phyloP scores from a whole-genome alignment of 1,284 basidiomycete species.

The Apiotrichum brassicae region DNA sequence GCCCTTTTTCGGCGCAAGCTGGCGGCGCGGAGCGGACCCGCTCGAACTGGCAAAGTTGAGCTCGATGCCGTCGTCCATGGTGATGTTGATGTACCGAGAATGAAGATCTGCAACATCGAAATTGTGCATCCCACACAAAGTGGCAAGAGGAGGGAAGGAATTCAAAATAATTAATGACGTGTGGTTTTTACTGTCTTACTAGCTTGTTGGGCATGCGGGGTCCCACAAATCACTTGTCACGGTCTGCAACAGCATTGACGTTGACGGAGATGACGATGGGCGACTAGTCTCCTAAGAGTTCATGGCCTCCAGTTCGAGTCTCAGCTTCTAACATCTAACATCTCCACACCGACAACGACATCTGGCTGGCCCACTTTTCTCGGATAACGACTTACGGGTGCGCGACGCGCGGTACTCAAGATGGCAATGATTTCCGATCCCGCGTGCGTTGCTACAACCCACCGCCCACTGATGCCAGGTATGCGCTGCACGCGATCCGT shows the following conservation, averaged over 20 bases:
- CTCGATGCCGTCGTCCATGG: conserved; percentile 46
- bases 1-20: conserved; percentile 53
- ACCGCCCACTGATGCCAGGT: conserved; percentile 51
- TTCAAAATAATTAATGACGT: conserved; percentile 8
- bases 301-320: too few species aligned
- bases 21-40: conserved; percentile 12
- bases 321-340: too few species aligned
- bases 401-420: too few species aligned
- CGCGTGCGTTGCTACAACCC: conserved; percentile 21
- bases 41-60: conserved; percentile 43
- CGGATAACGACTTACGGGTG: too few species aligned
- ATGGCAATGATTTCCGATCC: conserved; percentile 46
- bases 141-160: too few species aligned
- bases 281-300: too few species aligned
- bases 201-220: too few species aligned
- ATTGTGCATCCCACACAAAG: too few species aligned
- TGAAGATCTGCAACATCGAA: background rate
- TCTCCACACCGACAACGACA: background rate
- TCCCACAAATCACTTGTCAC: too few species aligned
- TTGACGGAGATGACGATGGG: too few species aligned
- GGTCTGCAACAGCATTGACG: too few species aligned
- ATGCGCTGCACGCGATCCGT: conserved; percentile 75
- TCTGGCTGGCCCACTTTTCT: too few species aligned
- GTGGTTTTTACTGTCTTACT: background rate
- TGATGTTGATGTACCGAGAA: background rate